These are phyloP conservation scores for Xenosphaeropsis pyriputrescens DNA, from an alignment of 2,329 filamentous ascomycete genomes.

Conservation along the genomic window DNA sequence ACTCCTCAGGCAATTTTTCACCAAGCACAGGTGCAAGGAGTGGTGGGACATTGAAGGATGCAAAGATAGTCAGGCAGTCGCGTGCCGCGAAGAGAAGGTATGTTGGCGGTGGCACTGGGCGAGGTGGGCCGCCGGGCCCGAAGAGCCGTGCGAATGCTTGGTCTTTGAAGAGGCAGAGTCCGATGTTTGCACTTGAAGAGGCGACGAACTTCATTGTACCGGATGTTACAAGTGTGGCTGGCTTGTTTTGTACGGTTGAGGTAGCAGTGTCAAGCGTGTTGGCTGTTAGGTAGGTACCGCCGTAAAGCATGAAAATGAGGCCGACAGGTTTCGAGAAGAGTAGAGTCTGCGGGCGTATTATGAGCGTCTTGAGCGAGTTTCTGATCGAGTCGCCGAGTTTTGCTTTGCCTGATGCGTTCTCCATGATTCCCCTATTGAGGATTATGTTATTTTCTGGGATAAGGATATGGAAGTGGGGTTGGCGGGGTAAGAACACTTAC, in stretches of 20 bases:
- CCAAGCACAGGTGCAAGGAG: slow-evolving; percentile 58
- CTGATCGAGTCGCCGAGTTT: slow-evolving; percentile 44
- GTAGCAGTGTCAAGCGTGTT: slow-evolving; percentile 72
- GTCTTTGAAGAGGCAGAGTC: slow-evolving; percentile 81
- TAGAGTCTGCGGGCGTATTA: slow-evolving; percentile 44
- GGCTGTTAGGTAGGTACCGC: slow-evolving; percentile 77
- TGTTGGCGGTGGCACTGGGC: slow-evolving; percentile 50
- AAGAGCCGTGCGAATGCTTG: slow-evolving; percentile 74
- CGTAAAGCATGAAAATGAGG: slow-evolving; percentile 65
- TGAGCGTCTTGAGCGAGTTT: slow-evolving; percentile 37
- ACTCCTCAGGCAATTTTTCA: slow-evolving; percentile 33
- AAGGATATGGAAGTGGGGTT: not conserved
- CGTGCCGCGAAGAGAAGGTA: slow-evolving; percentile 69
- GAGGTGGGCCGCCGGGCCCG: slow-evolving; percentile 40
- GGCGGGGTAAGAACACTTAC: slow-evolving; percentile 26
- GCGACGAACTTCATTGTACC: slow-evolving; percentile 70
- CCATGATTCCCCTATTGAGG: slow-evolving; percentile 52
- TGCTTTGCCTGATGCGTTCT: slow-evolving; percentile 60
- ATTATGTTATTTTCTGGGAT: too few relatives aligned
- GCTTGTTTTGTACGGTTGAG: slow-evolving; percentile 43
- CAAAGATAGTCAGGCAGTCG: slow-evolving; percentile 83
- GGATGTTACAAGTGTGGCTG: slow-evolving; percentile 50
- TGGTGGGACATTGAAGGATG: slow-evolving; percentile 79
- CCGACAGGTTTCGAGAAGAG: slow-evolving; percentile 52
- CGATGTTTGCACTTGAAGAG: slow-evolving; percentile 70